Percentiles rank a stretch among this genome's conserved stretches.
Conservation (phyloP, 148 eudicot genomes). For the Camellia lanceoleosa region DNA sequence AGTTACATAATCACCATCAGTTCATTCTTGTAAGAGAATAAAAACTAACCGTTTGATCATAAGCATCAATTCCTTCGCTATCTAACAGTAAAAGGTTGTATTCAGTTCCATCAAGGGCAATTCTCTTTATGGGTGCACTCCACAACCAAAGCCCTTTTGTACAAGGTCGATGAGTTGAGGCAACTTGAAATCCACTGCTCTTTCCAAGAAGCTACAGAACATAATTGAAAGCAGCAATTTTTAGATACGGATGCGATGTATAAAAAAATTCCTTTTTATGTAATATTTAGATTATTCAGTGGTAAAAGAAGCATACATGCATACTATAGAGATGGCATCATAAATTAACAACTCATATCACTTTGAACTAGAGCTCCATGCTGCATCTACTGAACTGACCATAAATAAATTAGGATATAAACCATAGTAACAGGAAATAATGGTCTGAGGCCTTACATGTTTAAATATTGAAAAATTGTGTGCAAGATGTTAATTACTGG, state of each 20-base stretch:
- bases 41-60: slow-evolving; percentile 87
- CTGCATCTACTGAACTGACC: not conserved
- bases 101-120: slow-evolving; percentile 93
- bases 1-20: not conserved
- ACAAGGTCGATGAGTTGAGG: slow-evolving; percentile 90
- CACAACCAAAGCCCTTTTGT: slow-evolving; percentile 99
- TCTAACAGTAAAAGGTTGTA: slow-evolving; percentile 90
- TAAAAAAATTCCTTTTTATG: not conserved
- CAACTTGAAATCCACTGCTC: slow-evolving; percentile 96
- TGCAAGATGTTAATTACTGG: not conserved
- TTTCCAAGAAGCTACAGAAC: slow-evolving; percentile 78
- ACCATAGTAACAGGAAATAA: not conserved
- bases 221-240: slow-evolving; percentile 16
- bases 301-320: not conserved
- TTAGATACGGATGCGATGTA: not conserved
- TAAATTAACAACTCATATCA: not conserved
- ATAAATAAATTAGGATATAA: not conserved
- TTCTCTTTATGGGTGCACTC: slow-evolving; percentile 88
- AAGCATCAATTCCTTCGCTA: slow-evolving; percentile 97
- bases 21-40: slow-evolving; percentile 8
- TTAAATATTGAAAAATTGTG: too few relatives aligned
- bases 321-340: not conserved
- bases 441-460: too few relatives aligned
- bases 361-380: not conserved
- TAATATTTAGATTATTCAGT: not conserved